Evolutionary conservation across 768 basidiomycete genomes (phyloP), one percentile per base, ranked within the genome.

Genomic region (Leucocoprinus birnbaumii): DNA sequence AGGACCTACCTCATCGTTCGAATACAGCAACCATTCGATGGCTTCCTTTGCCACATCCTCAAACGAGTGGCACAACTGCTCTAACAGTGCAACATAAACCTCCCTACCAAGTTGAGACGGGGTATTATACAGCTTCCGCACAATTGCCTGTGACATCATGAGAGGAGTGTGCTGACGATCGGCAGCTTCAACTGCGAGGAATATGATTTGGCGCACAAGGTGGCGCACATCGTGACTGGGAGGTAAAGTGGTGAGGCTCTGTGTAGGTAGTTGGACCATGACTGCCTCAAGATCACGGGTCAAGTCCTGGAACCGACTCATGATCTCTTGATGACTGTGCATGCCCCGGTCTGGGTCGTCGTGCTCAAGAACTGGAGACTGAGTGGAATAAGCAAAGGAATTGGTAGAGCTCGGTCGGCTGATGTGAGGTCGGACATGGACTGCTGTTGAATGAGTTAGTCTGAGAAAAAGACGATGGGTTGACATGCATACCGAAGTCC

Each of bases 21-120:
- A 91, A 66, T 94, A 97, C 43, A 98, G 73, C 46, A 99, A 75
- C 97, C 97, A 99, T 1, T 90, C 91, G 48, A 94, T 89, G 5
- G 96, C 97, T 71, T 99, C 97, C 69, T 94, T 94, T 16, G 89
- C 91, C 43, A 98, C 96, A 60, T 96, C 92, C 61, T 91, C 86
- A 59, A 94, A 95, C 14, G 85, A 75, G 58, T 86, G 85, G 67
- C 97, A 98, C 40, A 99, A 74, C 58, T 93, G 88, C 56, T 94
- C 89, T 13, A 99, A 74, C 43, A 99, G 75, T 42, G 87, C 83
- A 37, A 94, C 94, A 67, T 94, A 99, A 9, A 97, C 88, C 67
- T 99, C 95, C 51, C 96, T 83, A 0, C 91, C 94, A 53, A 99
- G 79, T 60, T 90, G 86, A 2, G 84, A 84, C 3, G 82, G 78